Evolutionary conservation across 2,329 filamentous ascomycete genomes (phyloP).

Genomic region (Colletotrichum destructivum): DNA sequence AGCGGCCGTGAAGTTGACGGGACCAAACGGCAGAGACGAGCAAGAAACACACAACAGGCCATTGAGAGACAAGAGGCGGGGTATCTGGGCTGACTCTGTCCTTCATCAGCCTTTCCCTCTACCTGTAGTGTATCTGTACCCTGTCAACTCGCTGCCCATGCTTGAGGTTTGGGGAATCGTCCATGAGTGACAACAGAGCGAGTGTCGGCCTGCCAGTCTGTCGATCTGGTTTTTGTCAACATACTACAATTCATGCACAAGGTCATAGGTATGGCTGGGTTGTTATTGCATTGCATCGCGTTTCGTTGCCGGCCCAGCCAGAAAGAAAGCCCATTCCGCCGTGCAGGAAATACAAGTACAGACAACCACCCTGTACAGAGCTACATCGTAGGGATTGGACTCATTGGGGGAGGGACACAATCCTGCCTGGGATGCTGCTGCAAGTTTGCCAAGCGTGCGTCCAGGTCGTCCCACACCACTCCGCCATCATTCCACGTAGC

Average conservation of each 20-base stretch:
- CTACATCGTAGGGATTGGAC: not conserved
- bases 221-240: not conserved
- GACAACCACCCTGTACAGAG: not conserved
- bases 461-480: constrained; percentile 33
- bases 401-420: constrained; percentile 12
- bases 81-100: constrained; percentile 8
- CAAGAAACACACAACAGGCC: constrained; percentile 25
- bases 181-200: not conserved
- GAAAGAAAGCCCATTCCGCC: constrained; percentile 14
- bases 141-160: not conserved
- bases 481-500: constrained; percentile 36
- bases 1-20: not conserved
- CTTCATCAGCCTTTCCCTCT: constrained; percentile 4
- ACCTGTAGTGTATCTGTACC: too few species aligned
- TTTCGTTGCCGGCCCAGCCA: constrained; percentile 28
- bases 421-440: constrained; percentile 25
- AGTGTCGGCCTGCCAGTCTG: constrained; percentile 22
- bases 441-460: constrained; percentile 34
- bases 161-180: constrained; percentile 1
- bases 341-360: constrained; percentile 23
- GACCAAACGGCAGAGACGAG: constrained; percentile 11
- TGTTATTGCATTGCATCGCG: constrained; percentile 33
- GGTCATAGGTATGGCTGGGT: constrained; percentile 13
- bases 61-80: constrained; percentile 24
- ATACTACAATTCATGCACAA: not conserved